These are phyloP conservation scores for Spizellomyces punctatus DNA, from an alignment of 192 early-diverging fungal species.

Conservation along the genomic window DNA sequence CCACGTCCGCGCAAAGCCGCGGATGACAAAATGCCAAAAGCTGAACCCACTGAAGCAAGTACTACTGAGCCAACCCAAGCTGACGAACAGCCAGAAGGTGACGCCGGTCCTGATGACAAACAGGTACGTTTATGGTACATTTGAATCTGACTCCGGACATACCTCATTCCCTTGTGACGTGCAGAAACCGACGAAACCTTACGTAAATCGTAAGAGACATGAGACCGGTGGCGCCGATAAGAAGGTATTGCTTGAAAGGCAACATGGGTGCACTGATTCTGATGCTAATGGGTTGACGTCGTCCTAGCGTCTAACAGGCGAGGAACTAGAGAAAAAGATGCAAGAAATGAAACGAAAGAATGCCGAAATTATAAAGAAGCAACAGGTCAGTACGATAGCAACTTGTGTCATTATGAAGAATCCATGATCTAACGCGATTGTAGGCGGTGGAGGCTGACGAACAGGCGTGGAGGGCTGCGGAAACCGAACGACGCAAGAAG, in stretches of 20 bases:
- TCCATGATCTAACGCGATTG: constrained; percentile 1
- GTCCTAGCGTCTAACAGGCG: constrained; percentile 12
- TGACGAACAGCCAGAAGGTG: too few species aligned
- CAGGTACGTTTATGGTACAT: too few species aligned
- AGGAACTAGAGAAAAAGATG: constrained; percentile 33
- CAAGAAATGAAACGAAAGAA: constrained; percentile 12
- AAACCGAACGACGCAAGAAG: not conserved
- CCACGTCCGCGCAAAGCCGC: too few species aligned
- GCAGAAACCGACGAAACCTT: constrained; percentile 5
- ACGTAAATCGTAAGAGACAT: constrained; percentile 18
- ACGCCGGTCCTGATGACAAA: too few species aligned
- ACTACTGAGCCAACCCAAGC: too few species aligned
- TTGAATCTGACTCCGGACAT: too few species aligned
- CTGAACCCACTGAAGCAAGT: too few species aligned
- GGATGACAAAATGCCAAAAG: too few species aligned
- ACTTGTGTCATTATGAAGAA: not conserved
- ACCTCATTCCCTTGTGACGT: not conserved
- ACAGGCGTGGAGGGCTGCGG: not conserved
- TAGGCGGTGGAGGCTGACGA: constrained; percentile 21
- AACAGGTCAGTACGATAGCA: constrained; percentile 15
- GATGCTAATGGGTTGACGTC: too few species aligned
- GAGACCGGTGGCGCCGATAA: constrained; percentile 32
- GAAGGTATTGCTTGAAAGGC: not conserved
- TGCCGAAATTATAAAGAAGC: constrained; percentile 9
- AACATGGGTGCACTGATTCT: too few species aligned